These are phyloP conservation scores for Polyporus tsugae DNA, from an alignment of 1,284 basidiomycete genomes.

Conservation along the genomic window DNA sequence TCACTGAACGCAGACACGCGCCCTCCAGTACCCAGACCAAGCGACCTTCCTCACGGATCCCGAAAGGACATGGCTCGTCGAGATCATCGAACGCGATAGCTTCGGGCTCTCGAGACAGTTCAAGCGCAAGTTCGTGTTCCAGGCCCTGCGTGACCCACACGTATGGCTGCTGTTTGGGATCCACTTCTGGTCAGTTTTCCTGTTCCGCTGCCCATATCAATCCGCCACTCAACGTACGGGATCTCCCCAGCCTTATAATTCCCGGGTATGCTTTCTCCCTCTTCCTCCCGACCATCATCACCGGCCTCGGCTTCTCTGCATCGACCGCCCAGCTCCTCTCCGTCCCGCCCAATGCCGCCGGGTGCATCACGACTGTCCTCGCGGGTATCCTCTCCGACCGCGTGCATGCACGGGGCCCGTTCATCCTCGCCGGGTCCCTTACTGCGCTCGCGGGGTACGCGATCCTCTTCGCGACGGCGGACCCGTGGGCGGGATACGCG, in stretches of 20 bases:
- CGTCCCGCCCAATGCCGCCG: slow-evolving; percentile 33
- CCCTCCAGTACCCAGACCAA: slow-evolving; percentile 2
- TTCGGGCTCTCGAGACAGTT: slow-evolving; percentile 30
- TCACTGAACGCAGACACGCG: not conserved
- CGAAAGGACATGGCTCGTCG: slow-evolving; percentile 43
- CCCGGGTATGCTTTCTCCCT: slow-evolving; percentile 28
- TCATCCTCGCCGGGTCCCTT: slow-evolving; percentile 61
- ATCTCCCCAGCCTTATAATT: slow-evolving; percentile 48
- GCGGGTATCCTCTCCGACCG: slow-evolving; percentile 22
- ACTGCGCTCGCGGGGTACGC: slow-evolving; percentile 71
- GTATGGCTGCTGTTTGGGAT: slow-evolving; percentile 52
- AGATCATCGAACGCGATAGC: slow-evolving; percentile 40
- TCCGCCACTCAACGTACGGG: slow-evolving; percentile 52
- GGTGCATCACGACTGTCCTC: slow-evolving; percentile 25
- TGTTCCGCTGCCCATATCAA: too few species aligned
- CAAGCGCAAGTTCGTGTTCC: slow-evolving; percentile 36
- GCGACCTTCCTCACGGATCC: slow-evolving; percentile 40
- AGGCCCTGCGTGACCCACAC: slow-evolving; percentile 38
- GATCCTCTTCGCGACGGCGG: slow-evolving; percentile 57
- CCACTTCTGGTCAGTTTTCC: slow-evolving; percentile 29
- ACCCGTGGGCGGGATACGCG: slow-evolving; percentile 63
- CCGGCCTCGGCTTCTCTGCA: slow-evolving; percentile 39
- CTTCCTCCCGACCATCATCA: slow-evolving; percentile 43
- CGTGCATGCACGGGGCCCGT: slow-evolving; percentile 50
- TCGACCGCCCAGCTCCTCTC: slow-evolving; percentile 37